phyloP scores from a whole-genome alignment of 2,329 filamentous ascomycete species.

The Aspergillus persii region DNA sequence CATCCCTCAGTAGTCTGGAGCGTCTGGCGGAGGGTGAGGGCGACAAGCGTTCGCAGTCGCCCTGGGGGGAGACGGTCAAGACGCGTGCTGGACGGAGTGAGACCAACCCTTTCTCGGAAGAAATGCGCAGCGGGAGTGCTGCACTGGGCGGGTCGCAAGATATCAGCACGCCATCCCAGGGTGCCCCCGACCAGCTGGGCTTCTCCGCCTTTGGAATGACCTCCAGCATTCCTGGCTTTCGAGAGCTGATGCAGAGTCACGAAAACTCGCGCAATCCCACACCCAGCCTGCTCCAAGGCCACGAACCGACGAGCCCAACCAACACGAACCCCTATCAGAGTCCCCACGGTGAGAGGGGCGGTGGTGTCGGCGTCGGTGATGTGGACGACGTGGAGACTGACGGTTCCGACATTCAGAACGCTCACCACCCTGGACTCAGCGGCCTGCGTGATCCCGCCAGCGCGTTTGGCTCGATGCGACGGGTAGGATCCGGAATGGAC shows the following conservation, averaged over 20 bases:
- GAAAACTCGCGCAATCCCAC: conserved; percentile 58
- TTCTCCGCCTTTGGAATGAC: conserved; percentile 63
- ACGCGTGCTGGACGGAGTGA: conserved; percentile 49
- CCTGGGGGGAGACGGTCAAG: conserved; percentile 51
- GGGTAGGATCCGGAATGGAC: conserved; percentile 56
- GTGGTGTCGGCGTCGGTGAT: conserved; percentile 37
- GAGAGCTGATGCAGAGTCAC: conserved; percentile 57
- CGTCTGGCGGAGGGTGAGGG: conserved; percentile 53
- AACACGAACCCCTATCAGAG: conserved; percentile 97
- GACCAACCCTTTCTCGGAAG: conserved; percentile 49
- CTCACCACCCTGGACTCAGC: conserved; percentile 52
- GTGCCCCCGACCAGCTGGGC: conserved; percentile 52
- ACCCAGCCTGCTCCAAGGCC: conserved; percentile 48
- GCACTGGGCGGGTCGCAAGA: conserved; percentile 75
- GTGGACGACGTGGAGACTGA: conserved; percentile 60
- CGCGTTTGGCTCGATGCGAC: conserved; percentile 55
- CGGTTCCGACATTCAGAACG: conserved; percentile 53
- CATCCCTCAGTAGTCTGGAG: conserved; percentile 52
- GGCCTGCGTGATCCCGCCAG: conserved; percentile 52
- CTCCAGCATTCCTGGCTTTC: conserved; percentile 55
- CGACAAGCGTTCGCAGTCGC: conserved; percentile 47
- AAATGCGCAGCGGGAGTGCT: conserved; percentile 59
- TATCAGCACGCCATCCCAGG: conserved; percentile 53
- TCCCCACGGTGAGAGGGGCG: conserved; percentile 69
- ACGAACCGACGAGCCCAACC: conserved; percentile 81